These are phyloP conservation scores for Pyrenophora seminiperda DNA, from an alignment of 2,329 filamentous ascomycete genomes.

Conservation along the genomic window DNA sequence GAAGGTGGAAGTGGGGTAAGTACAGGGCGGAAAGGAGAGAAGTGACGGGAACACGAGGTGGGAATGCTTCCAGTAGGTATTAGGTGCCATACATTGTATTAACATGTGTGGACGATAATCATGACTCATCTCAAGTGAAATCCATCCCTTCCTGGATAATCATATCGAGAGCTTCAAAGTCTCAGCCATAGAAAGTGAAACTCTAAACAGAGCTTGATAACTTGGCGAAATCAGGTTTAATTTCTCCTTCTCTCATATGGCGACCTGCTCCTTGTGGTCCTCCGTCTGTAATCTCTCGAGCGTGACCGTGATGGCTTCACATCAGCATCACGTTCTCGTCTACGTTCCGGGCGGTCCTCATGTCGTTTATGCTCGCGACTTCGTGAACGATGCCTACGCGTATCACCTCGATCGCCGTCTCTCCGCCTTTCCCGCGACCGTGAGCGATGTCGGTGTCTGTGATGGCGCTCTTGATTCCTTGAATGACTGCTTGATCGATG, in stretches of 20 bases:
- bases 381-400: slow-evolving; percentile 35
- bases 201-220: neutral
- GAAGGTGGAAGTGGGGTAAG: neutral
- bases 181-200: too few species aligned
- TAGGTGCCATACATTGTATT: too few species aligned
- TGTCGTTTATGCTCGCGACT: slow-evolving; percentile 35
- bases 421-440: slow-evolving; percentile 36
- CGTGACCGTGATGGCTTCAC: slow-evolving; percentile 37
- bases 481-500: slow-evolving; percentile 38
- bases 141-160: too few species aligned
- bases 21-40: neutral
- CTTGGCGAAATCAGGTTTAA: neutral
- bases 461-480: slow-evolving; percentile 34
- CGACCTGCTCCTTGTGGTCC: slow-evolving; percentile 27
- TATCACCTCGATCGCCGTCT: slow-evolving; percentile 38
- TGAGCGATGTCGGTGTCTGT: slow-evolving; percentile 37
- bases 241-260: slow-evolving; percentile 23
- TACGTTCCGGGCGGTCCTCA: slow-evolving; percentile 33
- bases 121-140: too few species aligned
- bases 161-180: too few species aligned
- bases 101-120: too few species aligned
- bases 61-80: too few species aligned
- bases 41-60: too few species aligned
- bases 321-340: slow-evolving; percentile 25
- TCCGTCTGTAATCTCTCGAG: slow-evolving; percentile 22